Evolutionary conservation across 2,329 filamentous ascomycete species (phyloP), one percentile per base, ranked within the genome.

Genomic region (Phialocephala subalpina): DNA sequence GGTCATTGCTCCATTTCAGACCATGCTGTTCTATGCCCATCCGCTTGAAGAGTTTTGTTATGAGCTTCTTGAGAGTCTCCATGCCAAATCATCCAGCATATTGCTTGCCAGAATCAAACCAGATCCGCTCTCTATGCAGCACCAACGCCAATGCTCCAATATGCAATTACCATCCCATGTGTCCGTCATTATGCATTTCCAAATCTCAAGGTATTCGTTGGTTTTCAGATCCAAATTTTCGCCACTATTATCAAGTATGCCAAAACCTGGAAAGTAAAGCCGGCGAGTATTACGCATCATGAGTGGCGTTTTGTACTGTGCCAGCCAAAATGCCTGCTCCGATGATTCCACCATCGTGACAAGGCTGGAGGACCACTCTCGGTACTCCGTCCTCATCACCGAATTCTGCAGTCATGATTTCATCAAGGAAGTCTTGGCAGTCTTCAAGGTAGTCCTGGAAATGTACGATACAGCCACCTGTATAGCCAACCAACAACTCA

Each of bases 401-500:
- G 60, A 82, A 82, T 59, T 83, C 81, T 33, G 74, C 68, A 18
- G 73, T 70, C 60, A 88, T 71, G 12, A 88, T 79, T 25, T 78
- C 75, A 72, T 93, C 88, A 58, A 94, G 82, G 74, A 91, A 91
- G 16, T 79, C 73, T 76, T 94, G 91, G 69, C 90, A 93, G 72
- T 91, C 90, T 53, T 81, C 79, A 49, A 92, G 81, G 77, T 92
- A 94, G 71, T 91, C 85, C 57, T 92, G 91, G 73, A 93, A 93
- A 73, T 92, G 88, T n/a, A 89, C 86, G 66, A 94, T 94, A 73
- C 92, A 93, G 7, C 91, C 90, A 36, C 92, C 92, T 0, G 92
- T 93, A 75, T 93, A 94, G 0, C 92, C 92, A 25, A 94, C 90
- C 1, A 92, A 88, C 35, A 95, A 77, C 71, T 92, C 89, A 67